phyloP scores from a whole-genome alignment of 371 early-diverging fungal genomes.

The Haplosporangium sp. region DNA sequence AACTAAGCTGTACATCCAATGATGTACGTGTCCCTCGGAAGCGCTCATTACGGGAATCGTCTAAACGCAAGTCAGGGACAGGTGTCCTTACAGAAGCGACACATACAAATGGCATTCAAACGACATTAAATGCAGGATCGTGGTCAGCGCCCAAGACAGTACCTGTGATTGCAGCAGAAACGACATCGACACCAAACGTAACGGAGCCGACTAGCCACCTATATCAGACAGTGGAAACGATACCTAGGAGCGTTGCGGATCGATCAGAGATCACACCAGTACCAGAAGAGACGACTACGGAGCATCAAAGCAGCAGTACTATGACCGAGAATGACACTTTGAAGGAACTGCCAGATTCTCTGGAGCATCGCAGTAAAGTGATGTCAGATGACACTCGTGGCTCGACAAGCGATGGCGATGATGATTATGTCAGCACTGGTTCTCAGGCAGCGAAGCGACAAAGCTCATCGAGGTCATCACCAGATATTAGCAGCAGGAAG shows the following conservation, averaged over 20 bases:
- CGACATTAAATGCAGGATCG: slow-evolving; percentile 11
- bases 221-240: not conserved
- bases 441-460: slow-evolving; percentile 21
- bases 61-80: slow-evolving; percentile 1
- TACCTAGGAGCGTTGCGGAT: not conserved
- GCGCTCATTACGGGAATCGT: not conserved
- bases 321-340: not conserved
- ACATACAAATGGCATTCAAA: not conserved
- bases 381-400: not conserved
- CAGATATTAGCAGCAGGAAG: slow-evolving; percentile 15
- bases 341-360: not conserved
- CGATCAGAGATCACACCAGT: not conserved
- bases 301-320: not conserved
- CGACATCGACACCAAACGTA: not conserved
- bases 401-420: slow-evolving; percentile 5
- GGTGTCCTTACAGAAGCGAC: not conserved
- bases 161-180: not conserved
- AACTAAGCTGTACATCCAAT: not conserved
- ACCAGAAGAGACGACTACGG: not conserved
- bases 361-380: not conserved
- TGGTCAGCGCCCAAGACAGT: slow-evolving; percentile 3
- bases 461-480: slow-evolving; percentile 1
- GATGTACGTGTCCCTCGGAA: slow-evolving; percentile 4
- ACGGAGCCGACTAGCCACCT: not conserved
- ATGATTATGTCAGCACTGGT: slow-evolving; percentile 4